A percentile compares a stretch with the other conserved stretches of the same genome.
These are phyloP conservation scores for Pichia manshurica DNA, from an alignment of 805 yeast species.

Conservation along the genomic window DNA sequence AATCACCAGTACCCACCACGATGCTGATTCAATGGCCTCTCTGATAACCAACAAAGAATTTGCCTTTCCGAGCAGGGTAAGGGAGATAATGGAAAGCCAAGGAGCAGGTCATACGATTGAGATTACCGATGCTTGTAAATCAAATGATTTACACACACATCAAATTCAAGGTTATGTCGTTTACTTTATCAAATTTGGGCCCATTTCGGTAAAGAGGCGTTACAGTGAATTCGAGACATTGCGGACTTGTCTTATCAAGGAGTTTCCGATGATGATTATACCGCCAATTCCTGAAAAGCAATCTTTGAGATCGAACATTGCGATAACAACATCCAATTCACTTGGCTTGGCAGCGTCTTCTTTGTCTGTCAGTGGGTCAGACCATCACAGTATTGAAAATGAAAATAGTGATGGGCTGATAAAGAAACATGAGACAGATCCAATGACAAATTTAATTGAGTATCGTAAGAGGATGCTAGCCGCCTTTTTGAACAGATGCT, in stretches of 20 bases:
- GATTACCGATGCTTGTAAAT: conserved; percentile 80
- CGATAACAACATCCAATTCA: conserved; percentile 27
- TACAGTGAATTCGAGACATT: conserved; percentile 90
- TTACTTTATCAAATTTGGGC: conserved; percentile 67
- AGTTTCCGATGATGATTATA: conserved; percentile 74
- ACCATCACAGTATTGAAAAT: not conserved
- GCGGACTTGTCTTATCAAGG: conserved; percentile 59
- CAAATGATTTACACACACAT: conserved; percentile 61
- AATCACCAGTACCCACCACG: not conserved
- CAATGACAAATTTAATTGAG: conserved; percentile 31
- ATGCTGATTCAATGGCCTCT: conserved; percentile 1
- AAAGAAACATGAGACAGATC: conserved; percentile 1
- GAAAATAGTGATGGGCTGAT: not conserved
- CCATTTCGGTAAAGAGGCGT: conserved; percentile 65
- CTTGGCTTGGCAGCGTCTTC: conserved; percentile 18
- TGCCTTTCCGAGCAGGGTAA: conserved; percentile 21
- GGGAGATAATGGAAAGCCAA: conserved; percentile 18
- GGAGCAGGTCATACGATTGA: conserved; percentile 16
- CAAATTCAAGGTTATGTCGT: conserved; percentile 52
- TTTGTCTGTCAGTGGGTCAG: not conserved
- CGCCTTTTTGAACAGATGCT: conserved; percentile 73
- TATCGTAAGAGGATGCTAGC: conserved; percentile 71
- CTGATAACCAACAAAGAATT: conserved; percentile 15
- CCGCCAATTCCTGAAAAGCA: conserved; percentile 95
- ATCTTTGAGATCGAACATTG: conserved; percentile 38